Conservation (phyloP, 1,284 basidiomycete genomes). For the Ganoderma lucidum region DNA sequence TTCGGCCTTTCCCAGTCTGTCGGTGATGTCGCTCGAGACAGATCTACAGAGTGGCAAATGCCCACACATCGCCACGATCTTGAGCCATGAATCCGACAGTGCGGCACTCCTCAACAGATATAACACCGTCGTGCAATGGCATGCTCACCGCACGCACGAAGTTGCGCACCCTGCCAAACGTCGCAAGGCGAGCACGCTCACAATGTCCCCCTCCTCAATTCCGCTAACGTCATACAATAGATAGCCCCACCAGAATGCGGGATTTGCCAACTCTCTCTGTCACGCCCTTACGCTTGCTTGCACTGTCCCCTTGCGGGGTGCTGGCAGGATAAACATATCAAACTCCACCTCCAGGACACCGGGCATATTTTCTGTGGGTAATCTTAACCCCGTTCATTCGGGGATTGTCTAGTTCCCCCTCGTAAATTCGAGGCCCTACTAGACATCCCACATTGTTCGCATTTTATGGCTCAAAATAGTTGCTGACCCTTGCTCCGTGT, state of each 20-base stretch:
- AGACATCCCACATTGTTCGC: not conserved
- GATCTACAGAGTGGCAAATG: conserved; percentile 31
- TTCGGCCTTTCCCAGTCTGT: conserved; percentile 8
- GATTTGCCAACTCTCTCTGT: conserved; percentile 63
- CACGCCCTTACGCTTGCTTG: conserved; percentile 82
- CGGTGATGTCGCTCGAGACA: conserved; percentile 24
- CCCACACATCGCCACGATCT: conserved; percentile 35
- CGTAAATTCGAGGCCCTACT: not conserved
- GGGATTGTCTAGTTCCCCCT: conserved; percentile 19
- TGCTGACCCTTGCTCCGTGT: conserved; percentile 18
- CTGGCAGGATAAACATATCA: conserved; percentile 66
- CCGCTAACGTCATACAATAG: conserved; percentile 32
- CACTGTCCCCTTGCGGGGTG: conserved; percentile 83
- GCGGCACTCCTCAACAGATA: conserved; percentile 45
- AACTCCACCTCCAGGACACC: conserved; percentile 61
- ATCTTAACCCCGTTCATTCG: conserved; percentile 9
- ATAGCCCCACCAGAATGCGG: conserved; percentile 66
- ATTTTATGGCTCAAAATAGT: conserved; percentile 4
- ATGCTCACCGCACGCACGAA: conserved; percentile 43
- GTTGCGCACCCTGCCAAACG: conserved; percentile 49
- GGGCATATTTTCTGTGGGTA: conserved; percentile 77
- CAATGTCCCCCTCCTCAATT: not conserved
- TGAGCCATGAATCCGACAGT: conserved; percentile 40
- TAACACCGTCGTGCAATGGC: conserved; percentile 50
- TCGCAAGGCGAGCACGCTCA: conserved; percentile 46